Base-by-base conservation (phyloP, 2,329 filamentous ascomycete genomes). In the Trematosphaeria pertusa region DNA sequence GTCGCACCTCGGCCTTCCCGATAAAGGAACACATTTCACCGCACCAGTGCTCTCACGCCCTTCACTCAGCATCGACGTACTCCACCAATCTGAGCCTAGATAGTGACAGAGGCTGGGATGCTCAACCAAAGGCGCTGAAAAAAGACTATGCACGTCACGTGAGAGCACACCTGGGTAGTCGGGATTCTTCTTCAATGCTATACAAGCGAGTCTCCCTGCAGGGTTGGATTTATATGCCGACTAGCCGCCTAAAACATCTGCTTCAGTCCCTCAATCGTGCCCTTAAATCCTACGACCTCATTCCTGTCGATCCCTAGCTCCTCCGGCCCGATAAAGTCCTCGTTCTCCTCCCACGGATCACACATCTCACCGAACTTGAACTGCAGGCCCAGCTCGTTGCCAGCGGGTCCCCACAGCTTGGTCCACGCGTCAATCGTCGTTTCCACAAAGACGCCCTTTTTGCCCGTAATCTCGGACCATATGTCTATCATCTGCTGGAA, bases 381-480 rank as follows among this genome's bases (percentile, higher is more conserved):
- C 41, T 65, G 65, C 19, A 54, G 14, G 5, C 47, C 58, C 6
- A 66, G n/a, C 37, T 68, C 65, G 11, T 53, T 54, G 1, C 62
- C 64, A 15, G 51, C 42, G 0, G 46, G 18, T 6, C 65, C 64
- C 48, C 54, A 62, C 2, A 66, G 43, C 35, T 56, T 48, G 7
- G 52, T 50, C 19, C 42, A 59, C 9, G 48, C 50, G 21, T 63
- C 54, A 2, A 49, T 42, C 0, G 56, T 54, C 14, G 57, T 52
- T 31, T 64, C 51, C 5, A 58, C 43, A 35, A 62, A 59, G 3
- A 68, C 50, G 12, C 55, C 56, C 20, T 60, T 54, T 42, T 64
- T 66, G 7, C 65, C 62, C 1, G 61, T 64, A 10, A 68, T 46
- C 35, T 65, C 56, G 3, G 57, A 59, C 62, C 62, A 67, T 1